phyloP scores from a whole-genome alignment of 306 rosid genomes.

The Pachyrhizus erosus region DNA sequence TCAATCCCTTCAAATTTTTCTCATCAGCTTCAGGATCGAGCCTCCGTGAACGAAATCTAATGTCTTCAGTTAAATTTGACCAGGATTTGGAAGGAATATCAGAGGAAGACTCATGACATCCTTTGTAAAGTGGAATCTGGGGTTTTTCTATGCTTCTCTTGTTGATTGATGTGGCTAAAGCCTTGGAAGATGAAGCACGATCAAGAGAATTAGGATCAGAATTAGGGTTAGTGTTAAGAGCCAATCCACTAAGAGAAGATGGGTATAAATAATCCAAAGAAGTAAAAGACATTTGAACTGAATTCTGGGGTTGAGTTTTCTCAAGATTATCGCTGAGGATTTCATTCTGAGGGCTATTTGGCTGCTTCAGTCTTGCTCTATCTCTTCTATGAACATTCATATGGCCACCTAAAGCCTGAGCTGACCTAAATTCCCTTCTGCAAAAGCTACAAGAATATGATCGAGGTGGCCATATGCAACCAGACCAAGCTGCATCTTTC shows the following conservation, averaged over 20 bases:
- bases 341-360: constrained; percentile 52
- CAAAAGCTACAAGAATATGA: constrained; percentile 88
- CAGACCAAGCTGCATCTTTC: constrained; percentile 67
- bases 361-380: constrained; percentile 76
- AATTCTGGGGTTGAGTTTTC: constrained; percentile 31
- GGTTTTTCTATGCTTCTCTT: constrained; percentile 35
- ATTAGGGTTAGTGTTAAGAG: constrained; percentile 63
- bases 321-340: not conserved
- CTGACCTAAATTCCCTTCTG: constrained; percentile 81
- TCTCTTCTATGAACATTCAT: constrained; percentile 94
- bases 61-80: constrained; percentile 50
- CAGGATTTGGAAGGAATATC: constrained; percentile 39
- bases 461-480: constrained; percentile 87
- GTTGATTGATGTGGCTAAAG: not conserved
- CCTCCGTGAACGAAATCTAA: constrained; percentile 15
- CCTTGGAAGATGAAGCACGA: constrained; percentile 45
- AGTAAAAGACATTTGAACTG: constrained; percentile 35
- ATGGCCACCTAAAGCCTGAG: constrained; percentile 92
- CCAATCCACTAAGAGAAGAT: constrained; percentile 56
- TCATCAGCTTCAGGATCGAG: constrained; percentile 39
- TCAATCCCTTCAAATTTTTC: constrained; percentile 42
- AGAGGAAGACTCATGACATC: constrained; percentile 22
- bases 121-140: constrained; percentile 35
- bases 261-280: constrained; percentile 46
- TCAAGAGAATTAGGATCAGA: constrained; percentile 38